phyloP scores from a whole-genome alignment of 2,329 filamentous ascomycete species.

The Raffaelea ambrosiae region DNA sequence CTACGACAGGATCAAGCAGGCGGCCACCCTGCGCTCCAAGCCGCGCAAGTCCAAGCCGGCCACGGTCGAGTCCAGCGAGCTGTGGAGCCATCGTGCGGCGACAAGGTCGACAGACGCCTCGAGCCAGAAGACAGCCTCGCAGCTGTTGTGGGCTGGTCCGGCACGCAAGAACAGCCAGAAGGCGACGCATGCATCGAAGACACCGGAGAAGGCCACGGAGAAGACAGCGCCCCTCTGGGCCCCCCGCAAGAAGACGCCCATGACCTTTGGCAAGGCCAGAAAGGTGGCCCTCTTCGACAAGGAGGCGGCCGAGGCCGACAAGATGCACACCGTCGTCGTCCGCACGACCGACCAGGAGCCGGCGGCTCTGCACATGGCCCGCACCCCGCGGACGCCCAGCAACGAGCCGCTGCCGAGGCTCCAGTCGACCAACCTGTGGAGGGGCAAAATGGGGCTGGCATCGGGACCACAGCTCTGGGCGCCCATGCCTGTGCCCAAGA shows the following conservation, averaged over 20 bases:
- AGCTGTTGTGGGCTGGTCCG: too few species aligned
- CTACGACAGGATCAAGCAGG: conserved; percentile 18
- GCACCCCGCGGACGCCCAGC: conserved; percentile 3
- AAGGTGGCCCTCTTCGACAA: conserved; percentile 7
- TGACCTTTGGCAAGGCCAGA: neutral
- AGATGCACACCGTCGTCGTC: neutral
- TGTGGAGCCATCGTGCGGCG: conserved; percentile 3
- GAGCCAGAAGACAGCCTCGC: neutral
- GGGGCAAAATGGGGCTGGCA: neutral
- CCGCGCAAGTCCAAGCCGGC: conserved; percentile 18
- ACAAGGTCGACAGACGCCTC: neutral
- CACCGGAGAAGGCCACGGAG: too few species aligned
- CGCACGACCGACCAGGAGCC: conserved; percentile 8
- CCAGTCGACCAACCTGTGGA: conserved; percentile 7
- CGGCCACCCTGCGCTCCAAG: conserved; percentile 19
- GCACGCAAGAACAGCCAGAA: neutral
- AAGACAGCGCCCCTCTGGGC: too few species aligned
- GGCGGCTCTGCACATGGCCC: conserved; percentile 4
- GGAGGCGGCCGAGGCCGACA: neutral
- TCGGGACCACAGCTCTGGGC: conserved; percentile 5
- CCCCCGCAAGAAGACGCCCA: neutral
- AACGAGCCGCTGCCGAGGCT: conserved; percentile 3
- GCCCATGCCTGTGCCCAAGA: conserved; percentile 3
- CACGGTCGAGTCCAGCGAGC: conserved; percentile 19
- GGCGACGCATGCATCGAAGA: too few species aligned